Conservation (phyloP, 257 asterid genomes). For the Datura wrightii region DNA sequence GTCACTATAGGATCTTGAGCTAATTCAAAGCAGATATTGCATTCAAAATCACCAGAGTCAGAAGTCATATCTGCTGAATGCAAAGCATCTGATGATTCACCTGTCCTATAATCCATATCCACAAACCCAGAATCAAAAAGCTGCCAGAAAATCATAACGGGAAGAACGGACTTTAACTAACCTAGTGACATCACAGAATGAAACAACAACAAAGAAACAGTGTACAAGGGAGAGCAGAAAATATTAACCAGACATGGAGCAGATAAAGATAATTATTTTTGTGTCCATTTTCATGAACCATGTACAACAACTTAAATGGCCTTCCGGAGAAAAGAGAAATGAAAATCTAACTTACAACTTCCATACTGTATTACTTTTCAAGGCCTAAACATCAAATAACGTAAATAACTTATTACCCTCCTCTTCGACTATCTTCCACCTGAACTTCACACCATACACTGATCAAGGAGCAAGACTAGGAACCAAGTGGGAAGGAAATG, state of each 20-base stretch:
- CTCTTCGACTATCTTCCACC: neutral
- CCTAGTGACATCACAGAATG: neutral
- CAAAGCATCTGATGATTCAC: slow-evolving; percentile 44
- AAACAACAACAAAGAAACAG: neutral
- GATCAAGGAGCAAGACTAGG: neutral
- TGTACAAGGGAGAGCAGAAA: neutral
- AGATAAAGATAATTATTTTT: neutral
- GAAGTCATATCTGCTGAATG: slow-evolving; percentile 46
- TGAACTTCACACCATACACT: neutral
- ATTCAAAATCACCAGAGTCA: slow-evolving; percentile 73
- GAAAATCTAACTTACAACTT: neutral
- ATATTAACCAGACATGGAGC: neutral
- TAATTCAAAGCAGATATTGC: slow-evolving; percentile 92
- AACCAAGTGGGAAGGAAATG: slow-evolving; percentile 8
- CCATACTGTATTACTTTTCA: neutral
- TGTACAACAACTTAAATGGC: neutral
- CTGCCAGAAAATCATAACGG: slow-evolving; percentile 25
- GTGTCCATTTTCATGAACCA: neutral
- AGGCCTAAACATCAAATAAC: neutral
- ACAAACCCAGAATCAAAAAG: slow-evolving; percentile 38
- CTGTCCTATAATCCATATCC: slow-evolving; percentile 58
- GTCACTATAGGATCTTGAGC: slow-evolving; percentile 91
- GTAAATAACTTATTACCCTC: neutral
- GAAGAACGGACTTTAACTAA: neutral
- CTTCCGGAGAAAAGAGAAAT: neutral